A percentile compares a stretch with the other conserved stretches of the same genome.
phyloP scores from a whole-genome alignment of 2,329 filamentous ascomycete species.

The Ceratocystis albifundus region DNA sequence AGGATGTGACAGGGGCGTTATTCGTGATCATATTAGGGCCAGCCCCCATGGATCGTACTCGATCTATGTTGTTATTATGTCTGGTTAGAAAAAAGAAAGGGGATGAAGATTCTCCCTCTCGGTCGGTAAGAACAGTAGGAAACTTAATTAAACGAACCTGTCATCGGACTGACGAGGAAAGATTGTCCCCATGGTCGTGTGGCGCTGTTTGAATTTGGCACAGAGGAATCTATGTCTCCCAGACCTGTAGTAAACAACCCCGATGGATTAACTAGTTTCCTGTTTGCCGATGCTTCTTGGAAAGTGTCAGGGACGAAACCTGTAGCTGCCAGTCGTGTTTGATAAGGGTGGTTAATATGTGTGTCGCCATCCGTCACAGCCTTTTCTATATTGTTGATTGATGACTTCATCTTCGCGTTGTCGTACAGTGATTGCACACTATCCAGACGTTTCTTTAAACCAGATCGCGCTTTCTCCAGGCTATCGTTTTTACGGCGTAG shows the following conservation, averaged over 20 bases:
- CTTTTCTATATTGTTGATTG: constrained; percentile 44
- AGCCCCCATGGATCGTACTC: constrained; percentile 29
- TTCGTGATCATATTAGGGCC: constrained; percentile 25
- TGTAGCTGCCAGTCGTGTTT: neutral
- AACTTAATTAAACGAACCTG: neutral
- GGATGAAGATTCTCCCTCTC: no score
- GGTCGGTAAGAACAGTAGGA: neutral
- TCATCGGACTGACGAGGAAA: constrained; percentile 6
- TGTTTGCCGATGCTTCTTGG: neutral
- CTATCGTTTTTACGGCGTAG: constrained; percentile 63
- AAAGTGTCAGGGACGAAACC: neutral
- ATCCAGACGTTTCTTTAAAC: constrained; percentile 58
- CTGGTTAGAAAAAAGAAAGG: neutral
- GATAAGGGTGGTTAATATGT: neutral
- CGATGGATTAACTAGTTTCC: neutral
- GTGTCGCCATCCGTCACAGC: constrained; percentile 37
- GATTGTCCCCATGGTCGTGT: neutral
- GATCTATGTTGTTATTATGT: neutral
- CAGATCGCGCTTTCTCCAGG: constrained; percentile 51
- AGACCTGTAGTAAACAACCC: neutral
- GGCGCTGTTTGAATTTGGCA: neutral
- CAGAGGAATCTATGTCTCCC: neutral
- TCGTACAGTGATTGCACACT: constrained; percentile 57
- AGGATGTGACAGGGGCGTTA: constrained; percentile 17
- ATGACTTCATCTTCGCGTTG: constrained; percentile 45